Base-by-base conservation (phyloP, 345 rosid species). In the Arabidopsis suecica region DNA sequence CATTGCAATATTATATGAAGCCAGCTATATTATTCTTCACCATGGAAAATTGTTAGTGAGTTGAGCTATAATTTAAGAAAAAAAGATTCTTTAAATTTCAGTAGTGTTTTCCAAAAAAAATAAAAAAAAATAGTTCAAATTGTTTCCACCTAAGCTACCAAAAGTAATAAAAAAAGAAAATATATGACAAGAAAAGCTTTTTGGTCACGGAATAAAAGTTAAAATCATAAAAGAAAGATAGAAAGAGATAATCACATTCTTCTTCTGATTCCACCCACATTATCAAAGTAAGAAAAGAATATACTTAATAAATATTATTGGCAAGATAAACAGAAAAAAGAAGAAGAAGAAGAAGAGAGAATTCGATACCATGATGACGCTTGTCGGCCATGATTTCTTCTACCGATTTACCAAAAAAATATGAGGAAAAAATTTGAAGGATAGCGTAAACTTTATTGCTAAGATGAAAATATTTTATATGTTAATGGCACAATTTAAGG, bases 381-480 rank as follows among this genome's bases (percentile, higher is more conserved):
- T 54, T 69, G 75, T 76, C 75, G 75, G 75, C 75, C 80, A 76
- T 62, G 75, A 34, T 69, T 62, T 54, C 41, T 69, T 69, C 36
- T n/a, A 30, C 64, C n/a, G 2, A 54, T 36, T 25, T 16, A 62
- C 28, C 34, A 23, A 69, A 55, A 42, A 14, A 2, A 9, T 32
- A 32, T 25, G 55, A 50, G 25, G 50, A 65, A 28, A 42, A 42
- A 42, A 23, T 1, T 23, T 69, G 70, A 61, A 76, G 42, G 33
- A 53, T 44, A 61, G 9, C 36, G 28, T 54, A 60, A 67, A 59
- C 45, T 53, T 76, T 76, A 41, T n/a, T 62, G 33, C 48, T 54
- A 61, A 69, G 50, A 61, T 33, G 10, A 69, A 69, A 23, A 53
- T 69, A 68, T 69, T 68, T 68, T 51, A 61, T 18, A 69, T 51